Evolutionary conservation across 163 green algal genomes (phyloP), one percentile per base, ranked within the genome.

Genomic region (Dunaliella salina): DNA sequence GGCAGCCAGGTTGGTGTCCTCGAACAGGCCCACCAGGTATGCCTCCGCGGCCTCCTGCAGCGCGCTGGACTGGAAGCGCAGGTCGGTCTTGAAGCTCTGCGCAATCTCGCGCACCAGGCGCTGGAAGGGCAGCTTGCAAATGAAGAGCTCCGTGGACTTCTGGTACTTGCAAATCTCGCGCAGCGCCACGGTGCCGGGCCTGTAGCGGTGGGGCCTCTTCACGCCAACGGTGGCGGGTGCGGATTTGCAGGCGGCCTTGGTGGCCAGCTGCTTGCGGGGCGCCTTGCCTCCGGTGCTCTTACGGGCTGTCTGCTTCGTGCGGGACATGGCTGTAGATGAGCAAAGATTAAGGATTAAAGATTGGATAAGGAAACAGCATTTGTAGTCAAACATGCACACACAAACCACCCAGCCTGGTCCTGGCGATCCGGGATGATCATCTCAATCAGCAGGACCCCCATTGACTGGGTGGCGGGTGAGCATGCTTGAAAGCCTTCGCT

Each of bases 121-220:
- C 95, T 98, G 96, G 94, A 98, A 98, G 83, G 96, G 95, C 89
- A 98, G 93, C 94, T 98, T 98, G 93, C 96, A 92, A 94, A 98
- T 98, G 57, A 98, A 94, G 87, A 98, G 95, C 94, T 98, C 96
- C 0, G 94, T 98, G 45, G 92, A 95, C 95, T 99, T 99, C 94
- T 99, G 96, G 94, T 98, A 99, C 92, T 98, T 98, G 87, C 95
- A 92, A 90, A 98, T 98, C 90, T 98, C 95, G 59, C 95, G 92
- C 83, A 97, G 94, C 1, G 95, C 95, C 50, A 97, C 95, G 88
- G 95, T 97, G 67, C 95, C 95, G 69, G 95, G 94, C 79, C 95
- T 89, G 93, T 97, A 97, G 82, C 95, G 89, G 89, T 97, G 95
- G 63, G 95, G 95, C 93, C 97, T 98, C 93, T 97, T 98, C 83